Base-by-base conservation (phyloP, 441 rosid genomes). In the Brassica balearica region DNA sequence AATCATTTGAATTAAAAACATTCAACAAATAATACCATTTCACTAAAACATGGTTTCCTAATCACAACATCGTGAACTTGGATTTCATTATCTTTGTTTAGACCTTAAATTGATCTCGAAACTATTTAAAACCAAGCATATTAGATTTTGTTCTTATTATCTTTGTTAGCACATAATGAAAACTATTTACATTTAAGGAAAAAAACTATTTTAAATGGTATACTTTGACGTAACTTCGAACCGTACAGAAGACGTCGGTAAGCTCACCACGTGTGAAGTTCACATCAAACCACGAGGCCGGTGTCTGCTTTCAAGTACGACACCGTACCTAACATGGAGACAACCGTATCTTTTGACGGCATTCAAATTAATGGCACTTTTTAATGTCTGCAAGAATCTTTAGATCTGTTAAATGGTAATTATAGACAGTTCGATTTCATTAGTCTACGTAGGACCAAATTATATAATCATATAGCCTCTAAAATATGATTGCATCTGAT, bases 291-390 rank as follows among this genome's bases (percentile, higher is more conserved):
- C 83, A 80, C 83, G 80, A 71, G 65, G 80, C 8, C 38, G 38
- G 71, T 80, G 76, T 71, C 76, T 60, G 77, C 65, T 68, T 64
- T 65, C 56, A 75, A 71, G 80, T 75, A 80, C 80, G 38, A 75
- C 83, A 80, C 80, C 80, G 83, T 80, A 80, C 80, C 77, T 71
- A 75, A 65, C 80, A 32, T 80, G 72, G 76, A 80, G 83, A 80
- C 83, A 75, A 72, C 83, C 80, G 74, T 66, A 75, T 71, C 73
- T 60, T 56, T 59, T 46, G 76, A 66, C 80, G 69, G 73, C 68
- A 80, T 68, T 6, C 58, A 15, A 56, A 69, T 74, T 79, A 69
- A 74, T 64, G 67, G 41, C 63, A 69, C 78, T 69, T 79, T 74
- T 56, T 68, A 38, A 8, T 74, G 79, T 69, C 75, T 43, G 46